Evolutionary conservation across 345 rosid genomes (phyloP), one percentile per base, ranked within the genome.

Genomic region (Salix udensis): DNA sequence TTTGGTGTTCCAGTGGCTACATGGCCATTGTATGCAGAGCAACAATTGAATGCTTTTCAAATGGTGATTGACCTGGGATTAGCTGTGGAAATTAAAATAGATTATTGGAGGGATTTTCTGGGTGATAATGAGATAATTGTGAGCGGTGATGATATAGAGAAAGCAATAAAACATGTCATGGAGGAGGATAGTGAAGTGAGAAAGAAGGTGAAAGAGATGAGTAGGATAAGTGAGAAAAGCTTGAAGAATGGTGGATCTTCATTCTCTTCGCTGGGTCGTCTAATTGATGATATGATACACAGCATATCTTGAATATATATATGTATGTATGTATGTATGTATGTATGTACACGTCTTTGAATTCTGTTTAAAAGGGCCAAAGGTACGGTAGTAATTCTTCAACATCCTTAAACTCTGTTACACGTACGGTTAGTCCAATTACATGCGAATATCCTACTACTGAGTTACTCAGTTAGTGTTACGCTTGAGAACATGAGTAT

Each of bases 1-100:
- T 34, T 15, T 34, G 71, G 77, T 23, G 72, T 75, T 28, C 77
- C 77, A 48, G 46, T 66, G 21, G 77, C 77, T 4, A 1, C 77
- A 1, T 74, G 71, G 71, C 77, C 77, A 3, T 26, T 74, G 31
- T 74, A 65, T 16, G 46, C 52, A 4, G 77, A 74, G 30, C 77
- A 74, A 34, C 71, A 74, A 8, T 50, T 66, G 5, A 52, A 65
- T 36, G 65, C 77, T 6, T 75, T 75, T 16, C 44, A 48, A 12
- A 13, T 75, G 77, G 50, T 75, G 50, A 55, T 50, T 16, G 77
- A 75, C 7, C 6, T 75, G 1, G 68, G 68, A 44, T 61, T 73
- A 19, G 76, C 76, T 0, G 19, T 26, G 5, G 68, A 42, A 30
- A 44, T 46, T 26, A 30, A 71, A 34, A 71, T 71, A 64, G 74